Percentiles rank a stretch among this genome's conserved stretches.
phyloP scores from a whole-genome alignment of 139 green algal genomes.

The Trebouxia sp. region DNA sequence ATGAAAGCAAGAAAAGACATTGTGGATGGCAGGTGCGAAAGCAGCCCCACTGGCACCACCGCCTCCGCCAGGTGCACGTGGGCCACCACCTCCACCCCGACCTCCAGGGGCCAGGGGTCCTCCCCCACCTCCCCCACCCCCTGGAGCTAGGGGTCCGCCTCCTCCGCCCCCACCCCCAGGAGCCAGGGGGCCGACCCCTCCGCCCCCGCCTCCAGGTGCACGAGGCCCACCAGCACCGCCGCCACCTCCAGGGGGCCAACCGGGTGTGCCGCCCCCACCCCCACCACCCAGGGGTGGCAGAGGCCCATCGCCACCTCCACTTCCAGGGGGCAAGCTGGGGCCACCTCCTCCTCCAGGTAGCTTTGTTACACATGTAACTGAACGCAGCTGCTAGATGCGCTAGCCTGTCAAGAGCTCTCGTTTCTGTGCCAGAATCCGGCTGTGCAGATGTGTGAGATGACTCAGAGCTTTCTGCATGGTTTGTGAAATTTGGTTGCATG shows the following conservation, averaged over 20 bases:
- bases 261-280: neutral
- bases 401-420: no score
- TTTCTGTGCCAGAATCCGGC: no score
- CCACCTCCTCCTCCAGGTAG: neutral
- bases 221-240: neutral
- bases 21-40: neutral
- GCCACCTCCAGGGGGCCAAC: neutral
- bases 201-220: conserved; percentile 17
- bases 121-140: conserved; percentile 16
- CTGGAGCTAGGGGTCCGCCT: neutral
- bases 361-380: no score
- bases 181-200: neutral
- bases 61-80: neutral
- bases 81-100: conserved; percentile 4
- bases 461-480: no score
- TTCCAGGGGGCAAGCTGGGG: no score
- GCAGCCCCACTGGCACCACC: conserved; percentile 21
- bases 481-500: no score
- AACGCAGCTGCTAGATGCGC: no score
- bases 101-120: neutral
- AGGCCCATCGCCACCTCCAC: no score
- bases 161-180: conserved; percentile 23
- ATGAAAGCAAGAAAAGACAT: no score
- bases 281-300: neutral
- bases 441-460: no score